Conservation (phyloP, 2,329 filamentous ascomycete genomes). For the Penicillium fuscoglaucum region DNA sequence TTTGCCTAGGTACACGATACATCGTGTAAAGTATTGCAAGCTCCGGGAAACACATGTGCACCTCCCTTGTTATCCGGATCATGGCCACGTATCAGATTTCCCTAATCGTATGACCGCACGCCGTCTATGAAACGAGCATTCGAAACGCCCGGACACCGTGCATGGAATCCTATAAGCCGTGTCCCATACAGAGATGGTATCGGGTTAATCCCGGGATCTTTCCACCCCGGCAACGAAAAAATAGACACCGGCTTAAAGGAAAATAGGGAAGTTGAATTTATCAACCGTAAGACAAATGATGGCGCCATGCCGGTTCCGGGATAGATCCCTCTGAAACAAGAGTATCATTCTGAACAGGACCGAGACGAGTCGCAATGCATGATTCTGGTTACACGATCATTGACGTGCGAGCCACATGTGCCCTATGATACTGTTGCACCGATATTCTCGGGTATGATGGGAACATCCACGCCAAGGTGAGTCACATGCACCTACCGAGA, state of each 20-base stretch:
- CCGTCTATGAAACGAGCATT: not conserved
- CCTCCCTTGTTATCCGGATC: not conserved
- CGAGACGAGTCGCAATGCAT: constrained; percentile 3
- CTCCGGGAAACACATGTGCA: not conserved
- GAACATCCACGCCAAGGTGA: constrained; percentile 2
- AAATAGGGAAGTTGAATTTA: not conserved
- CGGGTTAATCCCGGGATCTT: not conserved
- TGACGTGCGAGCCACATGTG: constrained; percentile 10
- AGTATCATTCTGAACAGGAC: constrained; percentile 16
- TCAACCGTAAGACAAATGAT: not conserved
- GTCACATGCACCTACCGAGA: constrained; percentile 2
- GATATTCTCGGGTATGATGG: constrained; percentile 4
- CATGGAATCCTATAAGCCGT: not conserved
- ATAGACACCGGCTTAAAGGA: not conserved
- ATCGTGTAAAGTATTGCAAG: not conserved
- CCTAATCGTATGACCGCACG: not conserved
- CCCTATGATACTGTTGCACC: constrained; percentile 16
- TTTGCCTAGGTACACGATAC: not conserved
- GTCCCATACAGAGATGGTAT: not conserved
- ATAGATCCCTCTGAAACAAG: constrained; percentile 7
- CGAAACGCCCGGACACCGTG: not conserved
- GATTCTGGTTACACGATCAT: constrained; percentile 16
- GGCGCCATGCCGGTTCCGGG: constrained; percentile 1
- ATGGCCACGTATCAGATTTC: not conserved
- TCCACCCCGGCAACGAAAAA: not conserved